Conservation (phyloP, 371 early-diverging fungal species). For the Amoeboaphelidium occidentale region DNA sequence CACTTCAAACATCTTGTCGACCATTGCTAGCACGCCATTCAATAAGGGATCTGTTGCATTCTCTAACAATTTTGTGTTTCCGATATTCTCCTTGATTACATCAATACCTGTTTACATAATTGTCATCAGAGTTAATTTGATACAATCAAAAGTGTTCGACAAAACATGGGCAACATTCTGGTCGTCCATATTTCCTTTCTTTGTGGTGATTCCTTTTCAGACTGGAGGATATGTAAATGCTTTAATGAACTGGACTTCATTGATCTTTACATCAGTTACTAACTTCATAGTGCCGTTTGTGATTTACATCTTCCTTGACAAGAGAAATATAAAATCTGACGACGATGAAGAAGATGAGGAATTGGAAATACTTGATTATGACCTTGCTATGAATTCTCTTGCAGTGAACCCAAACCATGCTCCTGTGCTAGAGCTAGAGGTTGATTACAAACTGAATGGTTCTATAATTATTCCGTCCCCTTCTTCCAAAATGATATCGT, state of each 20-base stretch:
- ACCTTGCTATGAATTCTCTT: no score
- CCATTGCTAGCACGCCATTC: no score
- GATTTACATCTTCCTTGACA: slow-evolving; percentile 29
- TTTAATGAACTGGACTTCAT: slow-evolving; percentile 24
- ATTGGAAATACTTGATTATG: no score
- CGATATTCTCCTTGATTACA: slow-evolving; percentile 38
- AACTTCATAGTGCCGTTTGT: slow-evolving; percentile 49
- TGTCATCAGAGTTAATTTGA: slow-evolving; percentile 37
- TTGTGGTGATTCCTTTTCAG: slow-evolving; percentile 27
- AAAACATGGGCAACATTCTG: slow-evolving; percentile 20
- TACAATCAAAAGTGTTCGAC: slow-evolving; percentile 21
- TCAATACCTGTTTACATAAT: slow-evolving; percentile 49
- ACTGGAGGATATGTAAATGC: slow-evolving; percentile 13
- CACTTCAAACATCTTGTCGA: no score
- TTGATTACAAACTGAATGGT: no score
- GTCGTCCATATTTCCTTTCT: slow-evolving; percentile 38
- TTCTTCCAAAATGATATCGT: no score
- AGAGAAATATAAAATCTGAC: slow-evolving; percentile 16
- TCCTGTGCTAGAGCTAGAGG: no score
- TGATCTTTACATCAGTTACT: slow-evolving; percentile 30
- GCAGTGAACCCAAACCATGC: no score
- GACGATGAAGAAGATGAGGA: no score
- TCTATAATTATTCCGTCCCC: no score
- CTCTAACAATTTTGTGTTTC: slow-evolving; percentile 27
- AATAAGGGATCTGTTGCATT: no score